phyloP scores from a whole-genome alignment of 2,329 filamentous ascomycete species.

The Pseudocercospora fuligena region DNA sequence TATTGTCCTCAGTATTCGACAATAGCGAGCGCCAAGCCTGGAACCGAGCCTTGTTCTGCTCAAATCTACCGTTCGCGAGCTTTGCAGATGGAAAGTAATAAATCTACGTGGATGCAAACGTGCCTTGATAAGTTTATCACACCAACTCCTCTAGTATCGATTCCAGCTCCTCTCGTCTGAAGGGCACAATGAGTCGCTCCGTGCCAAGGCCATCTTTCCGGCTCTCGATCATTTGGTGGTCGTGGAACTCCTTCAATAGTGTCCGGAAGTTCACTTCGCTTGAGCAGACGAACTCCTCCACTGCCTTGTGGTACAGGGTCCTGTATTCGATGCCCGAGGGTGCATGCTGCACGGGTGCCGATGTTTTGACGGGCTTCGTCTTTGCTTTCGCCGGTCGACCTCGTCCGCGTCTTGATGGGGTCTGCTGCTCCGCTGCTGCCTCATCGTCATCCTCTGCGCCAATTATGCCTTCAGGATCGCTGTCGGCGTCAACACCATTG shows the following conservation, averaged over 20 bases:
- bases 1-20: slow-evolving; percentile 1
- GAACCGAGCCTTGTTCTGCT: neutral
- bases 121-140: slow-evolving; percentile 10
- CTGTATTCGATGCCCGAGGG: slow-evolving; percentile 78
- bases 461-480: slow-evolving; percentile 34
- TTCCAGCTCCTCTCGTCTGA: slow-evolving; percentile 86
- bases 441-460: slow-evolving; percentile 41
- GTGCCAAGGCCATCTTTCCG: slow-evolving; percentile 83
- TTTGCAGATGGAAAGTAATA: neutral
- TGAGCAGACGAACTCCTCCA: slow-evolving; percentile 95
- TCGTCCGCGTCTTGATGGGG: slow-evolving; percentile 34
- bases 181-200: slow-evolving; percentile 83
- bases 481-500: slow-evolving; percentile 39
- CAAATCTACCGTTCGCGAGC: neutral
- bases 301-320: slow-evolving; percentile 90
- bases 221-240: slow-evolving; percentile 95
- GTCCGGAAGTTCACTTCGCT: slow-evolving; percentile 96
- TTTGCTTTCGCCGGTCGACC: slow-evolving; percentile 33
- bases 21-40: neutral
- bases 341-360: slow-evolving; percentile 21
- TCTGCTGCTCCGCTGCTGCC: slow-evolving; percentile 33
- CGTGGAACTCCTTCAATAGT: slow-evolving; percentile 94
- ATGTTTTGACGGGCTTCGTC: slow-evolving; percentile 16
- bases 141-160: slow-evolving; percentile 78
- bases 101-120: neutral